phyloP scores from a whole-genome alignment of 495 filamentous ascomycete genomes.

The Penicillium riverlandense region DNA sequence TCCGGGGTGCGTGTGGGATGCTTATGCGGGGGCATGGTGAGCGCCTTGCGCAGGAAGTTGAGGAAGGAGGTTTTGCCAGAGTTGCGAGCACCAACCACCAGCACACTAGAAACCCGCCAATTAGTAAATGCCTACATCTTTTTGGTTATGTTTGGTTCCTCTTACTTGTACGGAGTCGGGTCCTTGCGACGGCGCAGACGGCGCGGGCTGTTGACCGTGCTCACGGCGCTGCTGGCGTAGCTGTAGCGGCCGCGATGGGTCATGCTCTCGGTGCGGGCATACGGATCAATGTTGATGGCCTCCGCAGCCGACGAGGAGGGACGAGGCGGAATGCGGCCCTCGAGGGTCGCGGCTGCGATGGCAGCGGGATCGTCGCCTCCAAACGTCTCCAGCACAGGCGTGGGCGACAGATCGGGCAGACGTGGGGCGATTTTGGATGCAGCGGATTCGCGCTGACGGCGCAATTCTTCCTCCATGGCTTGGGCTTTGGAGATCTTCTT shows the following conservation, averaged over 20 bases:
- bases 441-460: constrained; percentile 58
- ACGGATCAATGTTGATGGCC: constrained; percentile 56
- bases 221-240: constrained; percentile 88
- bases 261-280: constrained; percentile 86
- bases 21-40: constrained; percentile 75
- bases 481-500: constrained; percentile 56
- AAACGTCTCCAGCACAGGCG: constrained; percentile 61
- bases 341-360: constrained; percentile 9
- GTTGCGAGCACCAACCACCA: constrained; percentile 81
- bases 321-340: constrained; percentile 5
- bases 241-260: constrained; percentile 94
- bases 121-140: too few species aligned
- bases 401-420: constrained; percentile 67
- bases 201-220: constrained; percentile 89
- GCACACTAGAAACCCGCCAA: constrained; percentile 50
- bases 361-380: constrained; percentile 56
- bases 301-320: constrained; percentile 11
- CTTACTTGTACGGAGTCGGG: constrained; percentile 97
- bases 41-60: constrained; percentile 81
- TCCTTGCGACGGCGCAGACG: constrained; percentile 91
- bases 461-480: constrained; percentile 57
- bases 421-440: constrained; percentile 67
- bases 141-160: background rate
- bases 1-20: constrained; percentile 46
- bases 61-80: constrained; percentile 96